Evolutionary conservation across 345 rosid species (phyloP).

Genomic region (Salix dunnii): DNA sequence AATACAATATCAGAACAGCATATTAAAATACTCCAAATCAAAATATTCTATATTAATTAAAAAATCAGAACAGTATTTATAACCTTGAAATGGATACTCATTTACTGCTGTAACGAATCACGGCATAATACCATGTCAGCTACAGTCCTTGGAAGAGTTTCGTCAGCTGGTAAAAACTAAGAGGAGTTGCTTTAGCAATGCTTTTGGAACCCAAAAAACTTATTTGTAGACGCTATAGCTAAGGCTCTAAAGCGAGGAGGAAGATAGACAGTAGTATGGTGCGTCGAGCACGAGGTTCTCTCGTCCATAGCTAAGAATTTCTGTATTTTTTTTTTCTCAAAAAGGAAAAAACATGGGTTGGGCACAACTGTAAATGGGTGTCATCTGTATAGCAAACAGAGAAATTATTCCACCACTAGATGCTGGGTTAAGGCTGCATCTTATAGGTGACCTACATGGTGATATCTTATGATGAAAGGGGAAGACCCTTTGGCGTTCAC

Average conservation of each 20-base stretch:
- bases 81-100: constrained; percentile 38
- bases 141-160: neutral
- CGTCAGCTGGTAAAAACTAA: constrained; percentile 36
- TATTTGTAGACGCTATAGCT: neutral
- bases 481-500: constrained; percentile 23
- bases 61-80: no score
- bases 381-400: neutral
- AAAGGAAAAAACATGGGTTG: neutral
- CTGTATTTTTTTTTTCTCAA: neutral
- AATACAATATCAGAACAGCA: no score
- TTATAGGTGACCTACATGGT: constrained; percentile 37
- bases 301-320: neutral
- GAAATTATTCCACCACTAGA: constrained; percentile 6
- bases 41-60: no score
- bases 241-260: neutral
- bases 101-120: constrained; percentile 16
- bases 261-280: neutral
- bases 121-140: constrained; percentile 11
- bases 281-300: neutral
- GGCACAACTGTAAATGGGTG: constrained; percentile 3
- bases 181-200: neutral
- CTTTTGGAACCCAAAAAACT: neutral
- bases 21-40: no score
- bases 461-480: constrained; percentile 26
- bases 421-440: constrained; percentile 40